Evolutionary conservation across 2,329 filamentous ascomycete species (phyloP).

Genomic region (Colletotrichum tabaci): DNA sequence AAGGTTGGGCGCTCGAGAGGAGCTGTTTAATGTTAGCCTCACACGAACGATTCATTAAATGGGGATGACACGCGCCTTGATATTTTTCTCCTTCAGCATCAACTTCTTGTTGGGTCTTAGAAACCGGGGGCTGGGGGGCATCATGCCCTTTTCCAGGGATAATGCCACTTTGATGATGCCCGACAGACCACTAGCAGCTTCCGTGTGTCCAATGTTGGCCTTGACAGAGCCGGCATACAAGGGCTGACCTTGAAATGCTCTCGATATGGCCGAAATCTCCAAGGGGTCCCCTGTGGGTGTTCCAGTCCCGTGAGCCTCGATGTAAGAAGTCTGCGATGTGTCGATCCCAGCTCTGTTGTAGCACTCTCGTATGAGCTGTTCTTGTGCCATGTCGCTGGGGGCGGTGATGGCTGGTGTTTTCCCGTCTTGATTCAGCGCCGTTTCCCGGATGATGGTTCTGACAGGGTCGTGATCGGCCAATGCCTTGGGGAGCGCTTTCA

Average conservation of each 20-base stretch:
- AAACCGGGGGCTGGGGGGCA: constrained; percentile 68
- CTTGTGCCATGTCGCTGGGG: constrained; percentile 46
- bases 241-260: constrained; percentile 46
- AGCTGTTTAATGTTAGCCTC: neutral
- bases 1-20: neutral
- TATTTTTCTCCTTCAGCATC: constrained; percentile 43
- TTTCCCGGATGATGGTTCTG: neutral
- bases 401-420: neutral
- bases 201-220: constrained; percentile 68
- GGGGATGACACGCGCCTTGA: constrained; percentile 41
- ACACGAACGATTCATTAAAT: neutral
- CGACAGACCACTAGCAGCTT: constrained; percentile 65
- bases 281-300: constrained; percentile 1
- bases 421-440: constrained; percentile 5
- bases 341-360: constrained; percentile 47
- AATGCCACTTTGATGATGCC: constrained; percentile 67
- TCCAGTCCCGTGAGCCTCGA: constrained; percentile 18
- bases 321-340: constrained; percentile 46
- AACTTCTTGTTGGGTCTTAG: constrained; percentile 60
- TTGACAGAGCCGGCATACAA: constrained; percentile 67
- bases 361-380: constrained; percentile 47
- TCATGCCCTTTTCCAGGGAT: constrained; percentile 63
- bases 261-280: neutral
- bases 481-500: too few species aligned
- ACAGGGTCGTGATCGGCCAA: too few species aligned